These are phyloP conservation scores for Aegilops bicornis DNA, from an alignment of 176 grass and related monocot species.

Conservation along the genomic window DNA sequence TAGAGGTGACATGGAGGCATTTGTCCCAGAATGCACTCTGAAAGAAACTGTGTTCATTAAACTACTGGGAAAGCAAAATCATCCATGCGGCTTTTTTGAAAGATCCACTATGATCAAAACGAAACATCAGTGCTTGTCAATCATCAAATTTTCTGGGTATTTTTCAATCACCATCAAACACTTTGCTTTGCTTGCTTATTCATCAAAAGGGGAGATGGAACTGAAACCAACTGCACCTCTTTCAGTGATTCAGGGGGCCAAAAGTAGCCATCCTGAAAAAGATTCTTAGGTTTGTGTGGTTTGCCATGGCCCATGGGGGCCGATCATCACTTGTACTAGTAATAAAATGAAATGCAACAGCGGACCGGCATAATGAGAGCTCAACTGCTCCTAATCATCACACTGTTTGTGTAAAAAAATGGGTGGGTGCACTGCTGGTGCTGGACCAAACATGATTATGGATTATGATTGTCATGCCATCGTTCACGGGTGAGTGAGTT, in stretches of 20 bases:
- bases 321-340: not conserved
- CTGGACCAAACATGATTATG: conserved; percentile 35
- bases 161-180: conserved; percentile 7
- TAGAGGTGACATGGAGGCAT: not conserved
- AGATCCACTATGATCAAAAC: not conserved
- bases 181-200: not conserved
- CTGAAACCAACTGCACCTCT: not conserved
- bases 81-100: not conserved
- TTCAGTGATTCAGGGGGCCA: conserved; percentile 36
- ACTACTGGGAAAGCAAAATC: not conserved
- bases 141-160: not conserved
- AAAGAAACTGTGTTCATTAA: not conserved
- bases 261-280: conserved; percentile 23
- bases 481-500: conserved; percentile 22
- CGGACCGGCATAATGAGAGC: conserved; percentile 33
- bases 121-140: not conserved
- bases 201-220: not conserved
- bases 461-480: conserved; percentile 25
- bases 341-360: not conserved
- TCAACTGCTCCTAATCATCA: conserved; percentile 48
- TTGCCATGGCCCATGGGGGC: not conserved
- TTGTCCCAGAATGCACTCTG: not conserved
- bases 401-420: conserved; percentile 33
- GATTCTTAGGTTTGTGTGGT: not conserved
- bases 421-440: conserved; percentile 8